Evolutionary conservation across 306 rosid genomes (phyloP), one percentile per base, ranked within the genome.

Genomic region (Trifolium subterraneum): DNA sequence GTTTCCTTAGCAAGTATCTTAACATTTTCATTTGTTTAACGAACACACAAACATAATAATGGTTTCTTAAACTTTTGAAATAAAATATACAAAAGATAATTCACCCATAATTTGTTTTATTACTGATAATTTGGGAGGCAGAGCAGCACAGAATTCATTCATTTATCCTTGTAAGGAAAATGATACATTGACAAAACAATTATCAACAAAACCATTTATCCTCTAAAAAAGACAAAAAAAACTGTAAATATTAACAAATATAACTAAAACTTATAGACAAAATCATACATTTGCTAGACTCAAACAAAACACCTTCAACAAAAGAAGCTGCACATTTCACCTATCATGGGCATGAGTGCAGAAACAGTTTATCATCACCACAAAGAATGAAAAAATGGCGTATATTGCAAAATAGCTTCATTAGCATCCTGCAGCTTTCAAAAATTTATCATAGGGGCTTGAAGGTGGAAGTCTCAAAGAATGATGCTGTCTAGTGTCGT

Each of bases 371-470:
- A 68, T 47, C 45, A 74, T 58, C 67, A 41, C 59, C 29, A 70
- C 78, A 85, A 87, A 85, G 86, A 88, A 88, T 82, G 83, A 85
- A 88, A 76, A 84, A 85, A 88, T 81, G 78, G 68, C 71, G 44
- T 69, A 31, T 78, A 56, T 35, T 73, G 72, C 68, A 63, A 31
- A 22, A 27, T 66, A 13, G 41, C 47, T 70, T 54, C 81, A 74
- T 83, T 85, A 88, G 87, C 98, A 90, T 77, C 99, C 96, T 51
- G 97, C 99, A 22, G 99, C 97, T 85, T 85, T 92, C 86, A 94
- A 84, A 85, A 94, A 94, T 80, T 94, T 94, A 84, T 92, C 99
- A 7, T 77, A 94, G 36, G 99, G 99, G 76, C 97, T 92, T 45
- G 96, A 90, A 77, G 99, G 97, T 35, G 99, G 99, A 22, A 94